phyloP scores from a whole-genome alignment of 2,329 filamentous ascomycete species.

The Aspergillus ustus region DNA sequence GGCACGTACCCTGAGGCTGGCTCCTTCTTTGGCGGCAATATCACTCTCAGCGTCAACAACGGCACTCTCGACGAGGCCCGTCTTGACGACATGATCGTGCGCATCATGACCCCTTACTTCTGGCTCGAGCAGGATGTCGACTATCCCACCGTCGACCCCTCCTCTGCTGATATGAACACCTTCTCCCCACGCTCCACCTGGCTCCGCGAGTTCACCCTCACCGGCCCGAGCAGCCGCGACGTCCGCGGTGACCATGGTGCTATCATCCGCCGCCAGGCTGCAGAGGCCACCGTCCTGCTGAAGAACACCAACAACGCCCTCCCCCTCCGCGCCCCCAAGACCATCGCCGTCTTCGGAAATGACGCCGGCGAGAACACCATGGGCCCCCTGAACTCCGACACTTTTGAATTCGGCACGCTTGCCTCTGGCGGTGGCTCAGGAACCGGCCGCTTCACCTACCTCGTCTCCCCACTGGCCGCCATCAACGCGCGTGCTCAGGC shows the following conservation, averaged over 20 bases:
- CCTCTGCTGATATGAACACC: conserved; percentile 14
- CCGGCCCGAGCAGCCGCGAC: conserved; percentile 44
- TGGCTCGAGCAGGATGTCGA: conserved; percentile 49
- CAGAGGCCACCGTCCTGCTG: conserved; percentile 75
- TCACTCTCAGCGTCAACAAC: conserved; percentile 37
- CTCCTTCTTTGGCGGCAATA: conserved; percentile 29
- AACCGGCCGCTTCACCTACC: conserved; percentile 28
- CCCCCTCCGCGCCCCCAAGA: conserved; percentile 53
- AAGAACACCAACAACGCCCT: conserved; percentile 56
- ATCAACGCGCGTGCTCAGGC: conserved; percentile 30
- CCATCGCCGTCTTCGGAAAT: conserved; percentile 57
- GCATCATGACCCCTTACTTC: conserved; percentile 54
- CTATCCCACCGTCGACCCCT: conserved; percentile 39
- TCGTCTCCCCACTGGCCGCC: conserved; percentile 35
- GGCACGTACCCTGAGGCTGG: conserved; percentile 44
- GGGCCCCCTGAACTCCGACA: conserved; percentile 17
- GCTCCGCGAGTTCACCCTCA: conserved; percentile 24
- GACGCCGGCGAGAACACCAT: conserved; percentile 47
- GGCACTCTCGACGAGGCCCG: conserved; percentile 46
- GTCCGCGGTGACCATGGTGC: conserved; percentile 71
- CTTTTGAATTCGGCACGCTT: conserved; percentile 24
- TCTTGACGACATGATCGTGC: conserved; percentile 53
- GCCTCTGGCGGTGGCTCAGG: conserved; percentile 26
- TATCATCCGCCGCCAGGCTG: conserved; percentile 73
- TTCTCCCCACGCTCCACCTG: conserved; percentile 20